Evolutionary conservation across 768 basidiomycete species (phyloP).

Genomic region (Hortiboletus flavorubellus): DNA sequence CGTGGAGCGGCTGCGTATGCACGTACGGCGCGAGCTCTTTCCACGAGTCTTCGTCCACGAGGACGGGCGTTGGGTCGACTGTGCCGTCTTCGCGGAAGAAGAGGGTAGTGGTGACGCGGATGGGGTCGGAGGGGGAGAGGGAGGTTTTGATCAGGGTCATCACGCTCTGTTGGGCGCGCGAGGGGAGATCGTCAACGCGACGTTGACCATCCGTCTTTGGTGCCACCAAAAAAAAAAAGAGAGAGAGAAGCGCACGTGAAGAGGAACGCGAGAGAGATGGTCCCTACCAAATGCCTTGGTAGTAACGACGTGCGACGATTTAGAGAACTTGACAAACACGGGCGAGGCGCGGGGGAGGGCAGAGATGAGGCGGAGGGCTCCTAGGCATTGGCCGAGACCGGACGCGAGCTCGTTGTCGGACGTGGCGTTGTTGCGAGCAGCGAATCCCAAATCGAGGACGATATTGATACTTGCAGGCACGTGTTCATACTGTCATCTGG

Average conservation of each 20-base stretch:
- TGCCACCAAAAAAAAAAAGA: too few relatives aligned
- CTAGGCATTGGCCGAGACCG: slow-evolving; percentile 32
- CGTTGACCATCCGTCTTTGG: too few relatives aligned
- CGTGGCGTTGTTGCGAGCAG: slow-evolving; percentile 25
- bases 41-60: slow-evolving; percentile 33
- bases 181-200: too few relatives aligned
- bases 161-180: slow-evolving; percentile 20
- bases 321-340: slow-evolving; percentile 22
- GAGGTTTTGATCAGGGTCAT: slow-evolving; percentile 21
- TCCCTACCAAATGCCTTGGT: slow-evolving; percentile 31
- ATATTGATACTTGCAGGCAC: too few relatives aligned
- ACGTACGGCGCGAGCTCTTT: slow-evolving; percentile 30
- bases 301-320: background rate
- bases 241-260: slow-evolving; percentile 22
- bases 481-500: too few relatives aligned
- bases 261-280: slow-evolving; percentile 30
- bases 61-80: background rate
- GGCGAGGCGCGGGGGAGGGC: slow-evolving; percentile 28
- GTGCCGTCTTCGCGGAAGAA: background rate
- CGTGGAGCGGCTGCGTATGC: slow-evolving; percentile 29
- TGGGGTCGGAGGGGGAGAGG: background rate
- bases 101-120: too few relatives aligned
- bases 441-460: too few relatives aligned
- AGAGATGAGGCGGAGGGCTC: slow-evolving; percentile 32
- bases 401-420: slow-evolving; percentile 34